Conservation (phyloP, 2,329 filamentous ascomycete species). For the Basipetospora chlamydospora region DNA sequence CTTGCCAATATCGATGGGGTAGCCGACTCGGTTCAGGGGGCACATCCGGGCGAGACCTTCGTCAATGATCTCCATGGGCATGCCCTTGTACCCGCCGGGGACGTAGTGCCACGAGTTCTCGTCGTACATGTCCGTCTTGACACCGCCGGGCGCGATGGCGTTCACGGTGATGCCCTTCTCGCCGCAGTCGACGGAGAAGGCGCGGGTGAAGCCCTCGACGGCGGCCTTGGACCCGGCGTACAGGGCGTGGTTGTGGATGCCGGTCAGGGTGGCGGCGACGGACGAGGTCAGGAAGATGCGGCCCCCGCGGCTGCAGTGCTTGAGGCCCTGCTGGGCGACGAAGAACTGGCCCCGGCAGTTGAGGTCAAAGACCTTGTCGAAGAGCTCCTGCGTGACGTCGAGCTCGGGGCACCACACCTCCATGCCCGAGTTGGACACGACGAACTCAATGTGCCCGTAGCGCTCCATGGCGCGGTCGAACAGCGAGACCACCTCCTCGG, state of each 20-base stretch:
- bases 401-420: slow-evolving; percentile 58
- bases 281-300: slow-evolving; percentile 60
- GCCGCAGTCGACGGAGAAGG: slow-evolving; percentile 58
- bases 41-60: slow-evolving; percentile 38
- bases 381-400: slow-evolving; percentile 55
- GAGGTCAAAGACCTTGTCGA: slow-evolving; percentile 57
- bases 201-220: slow-evolving; percentile 57
- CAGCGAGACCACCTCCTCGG: slow-evolving; percentile 43
- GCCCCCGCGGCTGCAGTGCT: slow-evolving; percentile 54
- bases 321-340: slow-evolving; percentile 60
- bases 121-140: slow-evolving; percentile 67
- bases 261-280: slow-evolving; percentile 51
- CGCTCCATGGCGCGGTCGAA: slow-evolving; percentile 50
- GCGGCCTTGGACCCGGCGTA: slow-evolving; percentile 62
- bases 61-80: slow-evolving; percentile 38
- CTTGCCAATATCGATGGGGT: slow-evolving; percentile 43
- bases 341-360: slow-evolving; percentile 64
- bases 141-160: slow-evolving; percentile 56
- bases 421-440: slow-evolving; percentile 58
- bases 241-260: slow-evolving; percentile 54
- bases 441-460: slow-evolving; percentile 58
- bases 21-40: slow-evolving; percentile 43
- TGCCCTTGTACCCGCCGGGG: slow-evolving; percentile 36
- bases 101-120: slow-evolving; percentile 54
- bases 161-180: slow-evolving; percentile 56